Conservation (phyloP, 345 rosid species). For the Gossypium longicalyx region DNA sequence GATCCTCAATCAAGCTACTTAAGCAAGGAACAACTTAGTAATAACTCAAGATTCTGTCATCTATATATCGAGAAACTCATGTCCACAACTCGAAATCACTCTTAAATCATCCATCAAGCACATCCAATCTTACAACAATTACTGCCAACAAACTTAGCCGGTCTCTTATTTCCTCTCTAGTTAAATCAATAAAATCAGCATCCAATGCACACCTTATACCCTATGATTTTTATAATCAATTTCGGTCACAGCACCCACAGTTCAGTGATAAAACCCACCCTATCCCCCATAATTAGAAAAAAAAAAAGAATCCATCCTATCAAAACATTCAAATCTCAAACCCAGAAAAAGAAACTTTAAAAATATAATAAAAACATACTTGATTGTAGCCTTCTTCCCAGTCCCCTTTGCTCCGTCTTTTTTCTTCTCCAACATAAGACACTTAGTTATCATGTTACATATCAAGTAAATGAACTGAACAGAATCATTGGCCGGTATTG, state of each 20-base stretch:
- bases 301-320: neutral
- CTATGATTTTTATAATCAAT: neutral
- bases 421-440: conserved; percentile 73
- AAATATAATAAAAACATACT: conserved; percentile 14
- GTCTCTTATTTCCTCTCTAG: neutral
- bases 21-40: neutral
- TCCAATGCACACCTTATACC: neutral
- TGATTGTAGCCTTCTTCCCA: conserved; percentile 16
- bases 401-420: conserved; percentile 17
- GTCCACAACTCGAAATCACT: neutral
- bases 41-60: neutral
- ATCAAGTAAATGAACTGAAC: conserved; percentile 91
- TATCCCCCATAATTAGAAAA: neutral
- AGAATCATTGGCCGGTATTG: conserved; percentile 88
- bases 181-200: neutral
- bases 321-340: neutral
- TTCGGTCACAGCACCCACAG: neutral
- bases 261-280: neutral
- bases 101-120: neutral
- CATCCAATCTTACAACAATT: neutral
- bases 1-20: neutral
- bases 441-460: conserved; percentile 89
- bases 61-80: neutral
- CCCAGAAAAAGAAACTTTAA: neutral
- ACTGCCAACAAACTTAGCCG: neutral